Base-by-base conservation (phyloP, 148 eudicot species). In the Simmondsia chinensis region DNA sequence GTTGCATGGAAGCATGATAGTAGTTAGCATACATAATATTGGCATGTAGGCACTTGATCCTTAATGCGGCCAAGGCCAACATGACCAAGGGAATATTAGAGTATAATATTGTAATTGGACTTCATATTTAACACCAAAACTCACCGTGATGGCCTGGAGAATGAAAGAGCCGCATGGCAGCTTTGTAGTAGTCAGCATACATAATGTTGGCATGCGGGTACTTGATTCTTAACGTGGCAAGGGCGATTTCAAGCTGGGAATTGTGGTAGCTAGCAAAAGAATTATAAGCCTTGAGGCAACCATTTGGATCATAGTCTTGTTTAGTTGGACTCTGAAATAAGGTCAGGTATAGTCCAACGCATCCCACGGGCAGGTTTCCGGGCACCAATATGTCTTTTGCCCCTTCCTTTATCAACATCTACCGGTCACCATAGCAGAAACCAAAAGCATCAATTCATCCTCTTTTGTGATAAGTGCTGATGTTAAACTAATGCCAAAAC, bases 351-450 rank as follows among this genome's bases (percentile, higher is more conserved):
- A 68, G 61, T 3, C 74, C 52, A 2, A 56, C 56, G 64, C 93
- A 82, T 4, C 93, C 93, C 9, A 75, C 50, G 26, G 93, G 86
- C 20, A 78, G 54, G 43, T 78, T 78, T 3, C 93, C 93, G 0
- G 93, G 77, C 43, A 78, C 86, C 38, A 82, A 34, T 20, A 82
- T 5, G 19, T 68, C 55, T 43, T 20, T 48, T 19, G 85, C 91
- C 8, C 82, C 86, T 64, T 75, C 86, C 42, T 75, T 79, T 25
- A 82, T 82, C 64, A 78, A 47, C 68, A 56, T 52, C 91, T 82
- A 33, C 3, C 24, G n/a, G n/a, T n/a, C n/a, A n/a, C n/a, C n/a
- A n/a, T n/a, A n/a, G n/a, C n/a, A n/a, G n/a, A n/a, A n/a, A n/a
- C n/a, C n/a, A n/a, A n/a, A n/a, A n/a, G n/a, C n/a, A n/a, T n/a